These are phyloP conservation scores for Phyllosticta ampelicida DNA, from an alignment of 2,329 filamentous ascomycete species.

Conservation along the genomic window DNA sequence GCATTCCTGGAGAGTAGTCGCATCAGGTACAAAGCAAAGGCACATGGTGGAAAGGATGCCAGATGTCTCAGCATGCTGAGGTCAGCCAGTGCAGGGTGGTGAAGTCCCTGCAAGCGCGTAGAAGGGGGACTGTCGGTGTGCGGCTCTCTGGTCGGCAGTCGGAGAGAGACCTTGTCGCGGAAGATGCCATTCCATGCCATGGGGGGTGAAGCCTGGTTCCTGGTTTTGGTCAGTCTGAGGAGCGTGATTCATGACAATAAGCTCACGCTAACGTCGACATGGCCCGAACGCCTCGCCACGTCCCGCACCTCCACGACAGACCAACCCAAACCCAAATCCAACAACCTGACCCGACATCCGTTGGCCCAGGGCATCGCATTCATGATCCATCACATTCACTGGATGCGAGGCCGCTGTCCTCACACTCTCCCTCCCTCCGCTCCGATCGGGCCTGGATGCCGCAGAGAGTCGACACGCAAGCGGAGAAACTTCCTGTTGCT, in stretches of 20 bases:
- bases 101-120: neutral
- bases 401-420: too few species aligned
- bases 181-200: constrained; percentile 2
- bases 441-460: neutral
- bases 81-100: neutral
- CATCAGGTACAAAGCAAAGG: neutral
- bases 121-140: neutral
- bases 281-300: constrained; percentile 11
- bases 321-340: neutral
- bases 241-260: constrained; percentile 10
- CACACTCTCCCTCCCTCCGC: too few species aligned
- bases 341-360: neutral
- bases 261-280: constrained; percentile 9
- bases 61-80: neutral
- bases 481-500: constrained; percentile 5
- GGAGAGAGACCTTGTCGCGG: neutral
- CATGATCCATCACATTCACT: neutral
- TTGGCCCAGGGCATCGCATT: too few species aligned
- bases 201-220: constrained; percentile 10
- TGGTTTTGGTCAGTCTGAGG: constrained; percentile 8
- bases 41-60: neutral
- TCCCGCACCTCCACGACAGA: constrained; percentile 2
- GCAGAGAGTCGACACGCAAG: neutral
- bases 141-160: neutral
- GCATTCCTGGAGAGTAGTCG: neutral